Conservation (phyloP, 441 rosid species). For the Populus hybrid region DNA sequence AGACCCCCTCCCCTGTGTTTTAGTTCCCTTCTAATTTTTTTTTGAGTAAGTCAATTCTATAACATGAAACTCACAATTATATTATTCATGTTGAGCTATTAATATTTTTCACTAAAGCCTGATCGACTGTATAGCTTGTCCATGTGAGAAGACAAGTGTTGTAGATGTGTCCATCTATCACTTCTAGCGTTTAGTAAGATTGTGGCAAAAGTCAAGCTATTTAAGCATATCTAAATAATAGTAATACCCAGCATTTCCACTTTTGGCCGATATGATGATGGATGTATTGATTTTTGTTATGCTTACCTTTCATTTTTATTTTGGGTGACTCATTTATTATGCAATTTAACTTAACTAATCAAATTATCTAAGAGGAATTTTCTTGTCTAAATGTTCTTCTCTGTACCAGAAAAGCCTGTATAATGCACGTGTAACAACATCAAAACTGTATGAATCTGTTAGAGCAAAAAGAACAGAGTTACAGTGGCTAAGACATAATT, state of each 20-base stretch:
- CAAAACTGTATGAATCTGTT: conserved; percentile 70
- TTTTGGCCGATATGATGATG: background rate
- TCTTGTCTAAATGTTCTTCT: conserved; percentile 9
- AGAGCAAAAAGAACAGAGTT: conserved; percentile 54
- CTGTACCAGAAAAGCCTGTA: conserved; percentile 59
- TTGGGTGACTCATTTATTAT: background rate
- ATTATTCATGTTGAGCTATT: background rate
- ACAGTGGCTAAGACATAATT: conserved; percentile 61
- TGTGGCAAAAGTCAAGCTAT: background rate
- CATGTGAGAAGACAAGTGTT: background rate
- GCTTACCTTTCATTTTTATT: background rate
- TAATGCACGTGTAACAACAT: conserved; percentile 51
- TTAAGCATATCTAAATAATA: background rate
- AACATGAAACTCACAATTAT: background rate
- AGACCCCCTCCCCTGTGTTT: background rate
- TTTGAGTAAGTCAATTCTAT: background rate
- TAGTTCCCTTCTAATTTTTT: background rate
- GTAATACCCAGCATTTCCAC: background rate
- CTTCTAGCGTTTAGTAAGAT: background rate
- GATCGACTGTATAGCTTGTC: background rate
- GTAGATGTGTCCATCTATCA: background rate
- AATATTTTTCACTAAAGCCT: background rate
- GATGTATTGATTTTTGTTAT: background rate
- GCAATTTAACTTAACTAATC: background rate
- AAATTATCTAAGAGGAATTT: background rate